phyloP scores from a whole-genome alignment of 768 basidiomycete genomes.

The Podaxis sp. region DNA sequence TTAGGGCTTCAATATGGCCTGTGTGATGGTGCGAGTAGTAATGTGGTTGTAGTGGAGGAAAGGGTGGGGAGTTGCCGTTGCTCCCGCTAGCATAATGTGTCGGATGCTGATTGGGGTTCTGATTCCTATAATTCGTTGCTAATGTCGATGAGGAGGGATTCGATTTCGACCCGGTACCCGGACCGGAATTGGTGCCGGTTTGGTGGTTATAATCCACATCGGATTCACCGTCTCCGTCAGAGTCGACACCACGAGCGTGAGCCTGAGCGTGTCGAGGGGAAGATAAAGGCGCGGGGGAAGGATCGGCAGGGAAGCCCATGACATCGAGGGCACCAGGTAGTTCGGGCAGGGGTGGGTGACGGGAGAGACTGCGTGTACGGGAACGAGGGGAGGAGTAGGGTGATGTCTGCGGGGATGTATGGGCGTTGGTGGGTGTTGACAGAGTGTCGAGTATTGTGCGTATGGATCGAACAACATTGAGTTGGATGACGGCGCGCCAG shows the following conservation, averaged over 20 bases:
- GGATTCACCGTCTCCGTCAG: constrained; percentile 1
- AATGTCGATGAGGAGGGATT: not conserved
- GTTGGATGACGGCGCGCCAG: constrained; percentile 84
- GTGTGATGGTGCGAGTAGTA: constrained; percentile 22
- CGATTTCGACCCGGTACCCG: not conserved
- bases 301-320: constrained; percentile 7
- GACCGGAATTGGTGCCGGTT: not conserved
- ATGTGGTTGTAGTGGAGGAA: constrained; percentile 15
- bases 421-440: constrained; percentile 23
- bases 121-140: not conserved
- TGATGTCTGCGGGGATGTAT: constrained; percentile 31
- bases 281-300: constrained; percentile 10
- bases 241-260: not conserved
- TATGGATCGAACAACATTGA: constrained; percentile 77
- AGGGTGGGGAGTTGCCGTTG: constrained; percentile 11
- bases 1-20: constrained; percentile 52
- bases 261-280: constrained; percentile 4
- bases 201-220: constrained; percentile 3
- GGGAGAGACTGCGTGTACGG: constrained; percentile 34
- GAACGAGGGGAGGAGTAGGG: constrained; percentile 35
- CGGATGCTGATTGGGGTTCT: not conserved
- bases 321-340: constrained; percentile 18
- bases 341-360: constrained; percentile 24
- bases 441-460: constrained; percentile 67
- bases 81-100: not conserved